Evolutionary conservation across 208 protist genomes (phyloP), one percentile per base, ranked within the genome.

Genomic region (Herpetomonas samuelpessoai): DNA sequence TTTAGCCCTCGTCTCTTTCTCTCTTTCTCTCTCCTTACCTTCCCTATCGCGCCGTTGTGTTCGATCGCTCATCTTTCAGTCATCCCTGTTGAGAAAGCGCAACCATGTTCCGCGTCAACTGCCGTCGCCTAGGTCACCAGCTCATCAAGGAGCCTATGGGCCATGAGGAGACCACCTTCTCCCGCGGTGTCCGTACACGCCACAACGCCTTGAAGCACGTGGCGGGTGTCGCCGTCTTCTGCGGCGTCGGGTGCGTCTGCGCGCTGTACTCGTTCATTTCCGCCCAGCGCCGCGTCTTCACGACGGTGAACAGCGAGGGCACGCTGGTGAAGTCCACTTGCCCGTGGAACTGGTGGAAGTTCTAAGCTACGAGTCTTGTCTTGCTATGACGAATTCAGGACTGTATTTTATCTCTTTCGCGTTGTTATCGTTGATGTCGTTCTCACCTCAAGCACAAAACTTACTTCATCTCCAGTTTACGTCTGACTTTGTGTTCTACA

Each of bases 61-160:
- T 12, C 14, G 38, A n/a, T 45, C n/a, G n/a, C n/a, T n/a, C n/a
- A n/a, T n/a, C n/a, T n/a, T n/a, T n/a, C n/a, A n/a, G n/a, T n/a
- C n/a, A n/a, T n/a, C n/a, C n/a, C n/a, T n/a, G n/a, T n/a, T n/a
- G n/a, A n/a, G n/a, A n/a, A n/a, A n/a, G n/a, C n/a, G n/a, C n/a
- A n/a, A n/a, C 35, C 35, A 92, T 93, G 86, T 68, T 92, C 45
- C 86, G 79, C 59, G 57, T 62, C 30, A 85, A 68, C 45, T 64
- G 49, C 39, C 67, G 68, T 35, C 76, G 82, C 57, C 60, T 93
- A 30, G 84, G 79, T 27, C 81, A 88, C 65, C 89, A 95, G 72
- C 77, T 92, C 57, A 86, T 92, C 53, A 92, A 92, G 67, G 89
- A 95, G 74, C 89, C 89, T 22, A 81, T 95, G 76, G 83, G 81